Percentiles rank a stretch among this genome's conserved stretches.
Evolutionary conservation across 1,139 yeast species (phyloP).

Genomic region (Yamadazyma aaseri): DNA sequence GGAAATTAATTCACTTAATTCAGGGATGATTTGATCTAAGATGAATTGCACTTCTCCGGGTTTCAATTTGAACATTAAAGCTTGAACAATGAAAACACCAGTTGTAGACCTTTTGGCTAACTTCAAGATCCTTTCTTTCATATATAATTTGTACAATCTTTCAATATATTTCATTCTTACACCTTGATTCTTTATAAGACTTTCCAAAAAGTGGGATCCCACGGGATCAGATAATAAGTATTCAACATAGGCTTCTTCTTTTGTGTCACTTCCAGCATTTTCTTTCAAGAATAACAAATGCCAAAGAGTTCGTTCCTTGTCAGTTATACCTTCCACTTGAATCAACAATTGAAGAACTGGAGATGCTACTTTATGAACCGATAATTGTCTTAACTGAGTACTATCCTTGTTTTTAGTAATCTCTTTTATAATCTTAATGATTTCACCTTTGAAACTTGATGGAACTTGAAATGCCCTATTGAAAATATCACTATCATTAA

Average conservation of each 20-base stretch:
- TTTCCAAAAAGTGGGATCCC: constrained; percentile 87
- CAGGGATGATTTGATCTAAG: constrained; percentile 69
- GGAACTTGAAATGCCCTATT: constrained; percentile 72
- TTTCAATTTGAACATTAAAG: constrained; percentile 59
- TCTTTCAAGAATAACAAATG: constrained; percentile 47
- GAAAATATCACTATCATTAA: constrained; percentile 72
- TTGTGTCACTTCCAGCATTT: constrained; percentile 50
- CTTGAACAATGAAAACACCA: constrained; percentile 81
- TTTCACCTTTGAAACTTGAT: constrained; percentile 60
- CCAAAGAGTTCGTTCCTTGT: constrained; percentile 69
- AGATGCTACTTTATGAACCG: constrained; percentile 79
- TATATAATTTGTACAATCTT: constrained; percentile 67
- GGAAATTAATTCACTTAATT: constrained; percentile 58
- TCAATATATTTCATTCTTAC: constrained; percentile 69
- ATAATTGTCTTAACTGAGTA: constrained; percentile 60
- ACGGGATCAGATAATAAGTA: constrained; percentile 81
- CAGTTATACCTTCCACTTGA: constrained; percentile 79
- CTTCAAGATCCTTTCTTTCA: constrained; percentile 69
- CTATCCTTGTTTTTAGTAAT: constrained; percentile 42
- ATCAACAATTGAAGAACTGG: constrained; percentile 83
- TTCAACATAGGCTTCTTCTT: constrained; percentile 82
- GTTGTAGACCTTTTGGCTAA: constrained; percentile 76
- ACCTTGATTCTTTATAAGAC: constrained; percentile 56
- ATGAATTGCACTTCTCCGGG: constrained; percentile 60
- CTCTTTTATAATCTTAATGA: constrained; percentile 44